phyloP scores from a whole-genome alignment of 1,284 basidiomycete species.

The Puccinia hordei region DNA sequence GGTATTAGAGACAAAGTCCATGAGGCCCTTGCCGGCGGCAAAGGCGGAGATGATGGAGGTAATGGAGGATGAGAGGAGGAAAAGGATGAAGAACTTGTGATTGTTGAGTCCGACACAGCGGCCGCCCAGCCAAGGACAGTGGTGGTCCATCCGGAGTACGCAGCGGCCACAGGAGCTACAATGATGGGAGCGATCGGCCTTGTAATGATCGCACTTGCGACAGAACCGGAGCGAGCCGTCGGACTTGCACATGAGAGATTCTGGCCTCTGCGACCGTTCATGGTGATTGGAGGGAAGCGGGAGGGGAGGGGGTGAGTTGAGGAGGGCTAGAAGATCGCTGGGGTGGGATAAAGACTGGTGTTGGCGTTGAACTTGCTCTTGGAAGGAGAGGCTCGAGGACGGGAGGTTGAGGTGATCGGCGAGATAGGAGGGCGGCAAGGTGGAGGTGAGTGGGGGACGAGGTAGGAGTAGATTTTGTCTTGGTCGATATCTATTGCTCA shows the following conservation, averaged over 20 bases:
- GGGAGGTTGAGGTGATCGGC: not conserved
- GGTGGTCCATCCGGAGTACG: slow-evolving; percentile 54
- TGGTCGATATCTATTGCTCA: slow-evolving; percentile 1
- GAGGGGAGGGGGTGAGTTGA: slow-evolving; percentile 7
- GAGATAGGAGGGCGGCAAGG: not conserved
- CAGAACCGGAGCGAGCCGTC: slow-evolving; percentile 46
- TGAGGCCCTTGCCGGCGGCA: slow-evolving; percentile 55
- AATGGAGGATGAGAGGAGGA: slow-evolving; percentile 57
- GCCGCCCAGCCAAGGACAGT: slow-evolving; percentile 58
- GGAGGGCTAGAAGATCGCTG: not conserved
- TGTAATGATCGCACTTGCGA: slow-evolving; percentile 54
- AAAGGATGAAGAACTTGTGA: slow-evolving; percentile 60
- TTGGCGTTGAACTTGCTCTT: slow-evolving; percentile 42
- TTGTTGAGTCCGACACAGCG: slow-evolving; percentile 60
- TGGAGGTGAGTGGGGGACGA: slow-evolving; percentile 12
- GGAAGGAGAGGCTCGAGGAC: slow-evolving; percentile 28
- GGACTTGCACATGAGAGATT: slow-evolving; percentile 48
- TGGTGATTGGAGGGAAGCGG: not conserved
- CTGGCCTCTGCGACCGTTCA: not conserved
- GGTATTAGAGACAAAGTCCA: slow-evolving; percentile 46
- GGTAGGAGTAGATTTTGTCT: not conserved
- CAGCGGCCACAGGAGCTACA: slow-evolving; percentile 56
- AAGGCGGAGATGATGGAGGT: slow-evolving; percentile 55
- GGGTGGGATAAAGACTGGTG: not conserved
- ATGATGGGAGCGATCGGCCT: slow-evolving; percentile 58